Conservation (phyloP, 306 rosid species). For the Adenanthera pavonina region DNA sequence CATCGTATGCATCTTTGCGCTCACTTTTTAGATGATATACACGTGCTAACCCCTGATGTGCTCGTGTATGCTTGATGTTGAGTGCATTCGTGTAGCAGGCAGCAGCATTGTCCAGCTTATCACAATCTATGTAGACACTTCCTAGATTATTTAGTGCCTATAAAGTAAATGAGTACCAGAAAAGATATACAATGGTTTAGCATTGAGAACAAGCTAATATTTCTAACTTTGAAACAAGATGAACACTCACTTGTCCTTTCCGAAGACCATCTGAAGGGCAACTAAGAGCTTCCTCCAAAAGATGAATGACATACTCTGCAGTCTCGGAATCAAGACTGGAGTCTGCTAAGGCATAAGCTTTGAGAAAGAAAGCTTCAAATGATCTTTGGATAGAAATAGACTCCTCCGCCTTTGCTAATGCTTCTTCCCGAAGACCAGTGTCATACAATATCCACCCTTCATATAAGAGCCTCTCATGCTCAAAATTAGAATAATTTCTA, state of each 20-base stretch:
- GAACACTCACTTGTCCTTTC: slow-evolving; percentile 63
- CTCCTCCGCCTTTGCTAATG: slow-evolving; percentile 65
- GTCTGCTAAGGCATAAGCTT: slow-evolving; percentile 69
- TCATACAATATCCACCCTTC: slow-evolving; percentile 78
- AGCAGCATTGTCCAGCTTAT: slow-evolving; percentile 63
- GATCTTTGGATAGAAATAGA: slow-evolving; percentile 66
- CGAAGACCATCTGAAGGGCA: slow-evolving; percentile 77
- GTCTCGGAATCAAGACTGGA: slow-evolving; percentile 55
- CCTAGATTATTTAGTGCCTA: slow-evolving; percentile 70
- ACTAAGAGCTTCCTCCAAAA: slow-evolving; percentile 66
- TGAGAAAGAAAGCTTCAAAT: slow-evolving; percentile 70
- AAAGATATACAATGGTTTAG: slow-evolving; percentile 15
- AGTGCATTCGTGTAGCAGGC: slow-evolving; percentile 68
- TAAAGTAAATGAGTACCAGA: slow-evolving; percentile 20
- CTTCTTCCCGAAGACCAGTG: slow-evolving; percentile 65
- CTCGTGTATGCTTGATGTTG: slow-evolving; percentile 66
- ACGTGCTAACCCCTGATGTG: slow-evolving; percentile 74
- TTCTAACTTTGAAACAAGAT: not conserved
- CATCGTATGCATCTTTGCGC: slow-evolving; percentile 65
- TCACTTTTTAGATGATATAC: slow-evolving; percentile 65
- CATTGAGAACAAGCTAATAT: not conserved
- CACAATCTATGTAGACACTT: slow-evolving; percentile 64
- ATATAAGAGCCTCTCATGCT: slow-evolving; percentile 60
- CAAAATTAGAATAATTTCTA: slow-evolving; percentile 58
- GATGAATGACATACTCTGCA: slow-evolving; percentile 55